phyloP scores from a whole-genome alignment of 768 basidiomycete genomes.

The Amanita inopinata region DNA sequence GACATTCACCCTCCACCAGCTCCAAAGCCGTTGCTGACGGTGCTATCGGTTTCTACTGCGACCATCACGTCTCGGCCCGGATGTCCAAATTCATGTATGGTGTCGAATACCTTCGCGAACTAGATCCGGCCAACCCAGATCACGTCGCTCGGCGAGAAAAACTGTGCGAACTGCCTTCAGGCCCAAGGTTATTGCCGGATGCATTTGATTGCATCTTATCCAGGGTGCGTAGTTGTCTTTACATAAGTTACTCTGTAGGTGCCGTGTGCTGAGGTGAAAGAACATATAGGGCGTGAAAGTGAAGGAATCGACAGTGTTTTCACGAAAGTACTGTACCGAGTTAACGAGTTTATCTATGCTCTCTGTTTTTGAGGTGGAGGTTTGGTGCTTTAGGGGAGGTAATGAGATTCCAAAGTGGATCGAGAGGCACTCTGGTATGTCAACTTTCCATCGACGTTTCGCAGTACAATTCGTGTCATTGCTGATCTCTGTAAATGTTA shows the following conservation, averaged over 20 bases:
- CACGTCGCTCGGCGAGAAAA: slow-evolving; percentile 54
- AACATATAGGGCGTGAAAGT: slow-evolving; percentile 52
- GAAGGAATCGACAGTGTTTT: slow-evolving; percentile 75
- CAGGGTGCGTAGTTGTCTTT: slow-evolving; percentile 32
- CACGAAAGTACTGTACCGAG: slow-evolving; percentile 75
- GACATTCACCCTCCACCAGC: slow-evolving; percentile 24
- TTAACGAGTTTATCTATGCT: slow-evolving; percentile 66
- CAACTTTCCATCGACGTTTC: background rate
- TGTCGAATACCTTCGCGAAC: slow-evolving; percentile 67
- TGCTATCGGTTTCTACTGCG: slow-evolving; percentile 76
- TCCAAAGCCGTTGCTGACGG: slow-evolving; percentile 84
- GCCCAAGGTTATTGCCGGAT: slow-evolving; percentile 69
- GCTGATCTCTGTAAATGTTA: slow-evolving; percentile 13
- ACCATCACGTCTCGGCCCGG: slow-evolving; percentile 75
- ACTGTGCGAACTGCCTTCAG: slow-evolving; percentile 67
- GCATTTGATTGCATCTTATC: slow-evolving; percentile 77
- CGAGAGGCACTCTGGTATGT: slow-evolving; percentile 43
- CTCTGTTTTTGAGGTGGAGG: slow-evolving; percentile 75
- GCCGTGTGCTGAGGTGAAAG: slow-evolving; percentile 5
- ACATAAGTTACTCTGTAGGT: background rate
- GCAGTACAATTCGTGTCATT: background rate
- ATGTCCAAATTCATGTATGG: slow-evolving; percentile 79
- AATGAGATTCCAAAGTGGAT: slow-evolving; percentile 69
- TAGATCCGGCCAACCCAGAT: slow-evolving; percentile 54
- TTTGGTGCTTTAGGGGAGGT: slow-evolving; percentile 80